These are phyloP conservation scores for Hymenoscyphus scutula DNA, from an alignment of 2,329 filamentous ascomycete species.

Conservation along the genomic window DNA sequence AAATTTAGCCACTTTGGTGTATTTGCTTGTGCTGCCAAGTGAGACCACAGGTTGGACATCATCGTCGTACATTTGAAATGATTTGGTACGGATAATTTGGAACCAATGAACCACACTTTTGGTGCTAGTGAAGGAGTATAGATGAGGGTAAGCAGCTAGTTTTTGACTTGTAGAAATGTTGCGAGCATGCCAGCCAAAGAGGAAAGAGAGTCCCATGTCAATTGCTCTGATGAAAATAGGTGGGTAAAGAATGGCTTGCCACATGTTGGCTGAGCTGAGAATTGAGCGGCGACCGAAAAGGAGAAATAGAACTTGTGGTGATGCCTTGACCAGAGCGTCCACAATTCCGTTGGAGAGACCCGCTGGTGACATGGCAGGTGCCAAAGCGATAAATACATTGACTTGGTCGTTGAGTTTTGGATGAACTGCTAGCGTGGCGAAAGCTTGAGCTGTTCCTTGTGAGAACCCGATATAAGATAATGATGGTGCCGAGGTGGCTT, in stretches of 20 bases:
- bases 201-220: slow-evolving; percentile 73
- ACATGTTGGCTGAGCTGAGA: slow-evolving; percentile 90
- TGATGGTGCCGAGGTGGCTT: slow-evolving; percentile 76
- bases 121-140: slow-evolving; percentile 95
- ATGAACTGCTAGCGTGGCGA: slow-evolving; percentile 88
- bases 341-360: slow-evolving; percentile 88
- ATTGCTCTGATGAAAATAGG: slow-evolving; percentile 89
- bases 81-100: slow-evolving; percentile 94
- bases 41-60: slow-evolving; percentile 78
- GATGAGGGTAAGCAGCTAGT: slow-evolving; percentile 88
- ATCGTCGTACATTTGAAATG: slow-evolving; percentile 98
- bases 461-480: slow-evolving; percentile 97
- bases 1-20: slow-evolving; percentile 95
- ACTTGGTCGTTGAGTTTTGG: slow-evolving; percentile 89
- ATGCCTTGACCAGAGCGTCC: slow-evolving; percentile 89
- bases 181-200: slow-evolving; percentile 84
- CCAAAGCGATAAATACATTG: slow-evolving; percentile 93
- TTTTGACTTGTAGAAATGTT: slow-evolving; percentile 90
- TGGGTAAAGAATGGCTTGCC: slow-evolving; percentile 93
- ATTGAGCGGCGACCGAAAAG: slow-evolving; percentile 91
- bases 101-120: slow-evolving; percentile 99
- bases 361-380: slow-evolving; percentile 93
- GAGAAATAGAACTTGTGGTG: slow-evolving; percentile 86
- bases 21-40: slow-evolving; percentile 69
- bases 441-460: slow-evolving; percentile 94